These are phyloP conservation scores for Aspergillus fischeri DNA, from an alignment of 2,329 filamentous ascomycete species.

Conservation along the genomic window DNA sequence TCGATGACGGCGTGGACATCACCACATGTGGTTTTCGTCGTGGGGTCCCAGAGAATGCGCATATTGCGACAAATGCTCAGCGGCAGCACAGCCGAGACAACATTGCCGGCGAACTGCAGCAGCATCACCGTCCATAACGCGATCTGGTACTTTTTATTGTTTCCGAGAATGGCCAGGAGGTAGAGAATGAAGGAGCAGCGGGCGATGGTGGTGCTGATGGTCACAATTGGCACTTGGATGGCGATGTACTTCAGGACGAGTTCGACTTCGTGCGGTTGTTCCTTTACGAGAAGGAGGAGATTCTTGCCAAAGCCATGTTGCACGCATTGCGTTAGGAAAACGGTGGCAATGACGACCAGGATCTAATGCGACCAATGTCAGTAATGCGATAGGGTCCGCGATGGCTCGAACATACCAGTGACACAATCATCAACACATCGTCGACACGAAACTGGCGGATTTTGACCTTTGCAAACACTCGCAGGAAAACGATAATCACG, in stretches of 20 bases:
- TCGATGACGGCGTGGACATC: constrained; percentile 17
- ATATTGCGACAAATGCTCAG: constrained; percentile 25
- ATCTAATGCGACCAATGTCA: constrained; percentile 7
- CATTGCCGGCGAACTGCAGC: constrained; percentile 24
- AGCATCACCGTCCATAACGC: constrained; percentile 20
- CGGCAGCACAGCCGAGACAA: constrained; percentile 23
- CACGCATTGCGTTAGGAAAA: constrained; percentile 21
- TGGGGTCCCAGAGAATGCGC: constrained; percentile 21
- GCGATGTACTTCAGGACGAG: constrained; percentile 25
- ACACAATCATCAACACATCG: constrained; percentile 28
- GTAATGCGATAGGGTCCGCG: not conserved
- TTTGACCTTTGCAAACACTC: constrained; percentile 27
- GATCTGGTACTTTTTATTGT: constrained; percentile 19
- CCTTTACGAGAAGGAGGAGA: constrained; percentile 6
- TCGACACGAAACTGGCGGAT: constrained; percentile 25
- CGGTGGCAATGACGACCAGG: constrained; percentile 21
- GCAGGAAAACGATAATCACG: constrained; percentile 21
- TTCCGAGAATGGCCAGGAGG: constrained; percentile 23
- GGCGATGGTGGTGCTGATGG: constrained; percentile 27
- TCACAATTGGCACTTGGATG: constrained; percentile 25
- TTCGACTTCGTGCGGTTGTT: constrained; percentile 4
- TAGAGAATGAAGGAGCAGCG: constrained; percentile 27
- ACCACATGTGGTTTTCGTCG: constrained; percentile 22
- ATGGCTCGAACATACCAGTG: constrained; percentile 15
- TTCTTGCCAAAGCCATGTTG: constrained; percentile 26